These are phyloP conservation scores for Cryptosporidium meleagridis DNA, from an alignment of 169 alveolate genomes.

Conservation along the genomic window DNA sequence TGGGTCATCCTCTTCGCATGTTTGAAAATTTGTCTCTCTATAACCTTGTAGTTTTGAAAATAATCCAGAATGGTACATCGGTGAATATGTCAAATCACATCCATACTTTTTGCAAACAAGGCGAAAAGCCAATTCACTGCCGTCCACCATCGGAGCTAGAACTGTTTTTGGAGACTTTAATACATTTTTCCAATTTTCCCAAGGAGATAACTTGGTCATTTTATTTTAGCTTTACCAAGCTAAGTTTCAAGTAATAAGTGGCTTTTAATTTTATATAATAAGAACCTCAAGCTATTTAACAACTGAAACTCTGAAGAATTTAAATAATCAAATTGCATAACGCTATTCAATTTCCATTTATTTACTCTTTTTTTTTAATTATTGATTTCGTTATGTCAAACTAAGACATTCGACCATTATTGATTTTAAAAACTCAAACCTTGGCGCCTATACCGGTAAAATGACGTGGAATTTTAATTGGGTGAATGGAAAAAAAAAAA, in stretches of 20 bases:
- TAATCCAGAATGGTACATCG: conserved; percentile 90
- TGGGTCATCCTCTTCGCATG: conserved; percentile 78
- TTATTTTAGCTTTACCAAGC: neutral
- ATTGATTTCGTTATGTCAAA: neutral
- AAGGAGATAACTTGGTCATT: conserved; percentile 13
- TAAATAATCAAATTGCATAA: neutral
- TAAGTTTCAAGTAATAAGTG: neutral
- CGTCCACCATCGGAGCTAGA: conserved; percentile 87
- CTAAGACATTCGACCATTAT: neutral
- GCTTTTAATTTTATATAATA: neutral
- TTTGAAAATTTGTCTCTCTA: conserved; percentile 77
- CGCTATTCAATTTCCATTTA: neutral
- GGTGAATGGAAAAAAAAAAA: neutral
- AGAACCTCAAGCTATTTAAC: too few relatives aligned
- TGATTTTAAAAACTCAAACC: neutral
- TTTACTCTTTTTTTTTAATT: neutral
- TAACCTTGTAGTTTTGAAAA: conserved; percentile 77
- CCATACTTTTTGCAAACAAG: conserved; percentile 88
- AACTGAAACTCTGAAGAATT: neutral
- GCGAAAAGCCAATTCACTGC: conserved; percentile 84
- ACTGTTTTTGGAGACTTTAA: conserved; percentile 81
- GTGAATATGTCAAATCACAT: conserved; percentile 90
- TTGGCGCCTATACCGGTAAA: conserved; percentile 11
- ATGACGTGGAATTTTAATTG: neutral
- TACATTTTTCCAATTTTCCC: conserved; percentile 72